Evolutionary conservation across 2,329 filamentous ascomycete species (phyloP), one percentile per base, ranked within the genome.

Genomic region (Sporothrix sp.): DNA sequence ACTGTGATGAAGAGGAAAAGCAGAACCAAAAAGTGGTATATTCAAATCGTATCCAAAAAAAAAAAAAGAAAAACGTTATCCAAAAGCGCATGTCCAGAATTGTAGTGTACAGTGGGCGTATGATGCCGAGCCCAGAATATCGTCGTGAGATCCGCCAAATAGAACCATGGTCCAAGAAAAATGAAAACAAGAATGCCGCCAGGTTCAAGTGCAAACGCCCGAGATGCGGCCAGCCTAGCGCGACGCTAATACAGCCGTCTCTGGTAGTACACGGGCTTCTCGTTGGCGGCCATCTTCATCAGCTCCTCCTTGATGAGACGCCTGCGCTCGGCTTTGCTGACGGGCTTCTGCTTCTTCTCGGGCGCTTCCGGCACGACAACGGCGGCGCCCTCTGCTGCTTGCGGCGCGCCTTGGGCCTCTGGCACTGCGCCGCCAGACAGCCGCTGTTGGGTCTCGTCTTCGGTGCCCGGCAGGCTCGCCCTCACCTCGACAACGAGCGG

Each of bases 291-390:
- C 18, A 58, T 47, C 37, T 48, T 47, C 42, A 46, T 38, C 16
- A 60, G 55, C 44, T 60, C 58, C n/a, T 59, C 58, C 42, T 59
- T 59, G 48, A 60, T 82, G 57, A 71, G 67, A 60, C 68, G 68
- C 58, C 79, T 69, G 58, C 79, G 71, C 63, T 79, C 73, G 0
- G 72, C 74, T 50, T 67, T 66, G 51, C 68, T 75, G 18, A 79
- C 63, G 1, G 73, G 74, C 59, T 75, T 70, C 10, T 62, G 62
- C 18, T 60, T 16, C 35, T 13, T 13, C 13, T 65, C 38, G 66
- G 62, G 9, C 62, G 25, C 33, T 44, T 49, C 39, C 54, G 54
- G 48, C 52, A 54, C 18, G 11, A 27, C 36, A 8, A 40, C 5
- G 10, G 7, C 2, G 8, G 40, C 18, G 7, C 7, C 18, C 2